Percentiles rank a stretch among this genome's conserved stretches.
Evolutionary conservation across 768 basidiomycete species (phyloP).

Genomic region (Naganishia kalamii): DNA sequence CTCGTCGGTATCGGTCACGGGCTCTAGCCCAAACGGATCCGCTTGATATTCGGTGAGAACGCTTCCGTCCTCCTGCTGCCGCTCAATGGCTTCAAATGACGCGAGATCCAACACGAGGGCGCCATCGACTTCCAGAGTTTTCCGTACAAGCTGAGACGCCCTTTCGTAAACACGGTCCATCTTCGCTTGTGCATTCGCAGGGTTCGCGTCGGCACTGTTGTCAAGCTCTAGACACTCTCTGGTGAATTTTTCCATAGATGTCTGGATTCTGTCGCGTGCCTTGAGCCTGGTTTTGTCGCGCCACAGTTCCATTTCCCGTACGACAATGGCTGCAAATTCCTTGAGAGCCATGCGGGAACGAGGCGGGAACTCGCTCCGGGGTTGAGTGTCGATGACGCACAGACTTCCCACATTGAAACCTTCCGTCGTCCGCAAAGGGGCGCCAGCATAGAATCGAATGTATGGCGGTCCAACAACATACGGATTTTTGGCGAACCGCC

Average conservation of each 20-base stretch:
- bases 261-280: slow-evolving; percentile 51
- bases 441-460: slow-evolving; percentile 85
- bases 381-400: slow-evolving; percentile 75
- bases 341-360: slow-evolving; percentile 85
- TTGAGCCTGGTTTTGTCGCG: slow-evolving; percentile 58
- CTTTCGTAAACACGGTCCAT: slow-evolving; percentile 88
- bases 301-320: slow-evolving; percentile 96
- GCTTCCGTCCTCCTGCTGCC: slow-evolving; percentile 47
- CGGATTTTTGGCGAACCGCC: slow-evolving; percentile 82
- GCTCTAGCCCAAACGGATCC: slow-evolving; percentile 36
- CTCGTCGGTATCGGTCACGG: slow-evolving; percentile 6
- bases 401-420: slow-evolving; percentile 81
- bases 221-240: slow-evolving; percentile 91
- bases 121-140: slow-evolving; percentile 85
- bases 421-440: slow-evolving; percentile 78
- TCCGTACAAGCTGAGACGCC: slow-evolving; percentile 81
- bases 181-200: slow-evolving; percentile 47
- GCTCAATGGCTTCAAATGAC: slow-evolving; percentile 78
- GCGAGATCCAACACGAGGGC: slow-evolving; percentile 88
- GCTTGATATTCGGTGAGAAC: slow-evolving; percentile 55
- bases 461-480: slow-evolving; percentile 61
- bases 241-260: slow-evolving; percentile 92
- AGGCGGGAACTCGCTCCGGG: slow-evolving; percentile 76
- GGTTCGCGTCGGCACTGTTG: slow-evolving; percentile 50
- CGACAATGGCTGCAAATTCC: slow-evolving; percentile 87